Conservation (phyloP, 192 early-diverging fungal genomes). For the Entophlyctis luteolus region DNA sequence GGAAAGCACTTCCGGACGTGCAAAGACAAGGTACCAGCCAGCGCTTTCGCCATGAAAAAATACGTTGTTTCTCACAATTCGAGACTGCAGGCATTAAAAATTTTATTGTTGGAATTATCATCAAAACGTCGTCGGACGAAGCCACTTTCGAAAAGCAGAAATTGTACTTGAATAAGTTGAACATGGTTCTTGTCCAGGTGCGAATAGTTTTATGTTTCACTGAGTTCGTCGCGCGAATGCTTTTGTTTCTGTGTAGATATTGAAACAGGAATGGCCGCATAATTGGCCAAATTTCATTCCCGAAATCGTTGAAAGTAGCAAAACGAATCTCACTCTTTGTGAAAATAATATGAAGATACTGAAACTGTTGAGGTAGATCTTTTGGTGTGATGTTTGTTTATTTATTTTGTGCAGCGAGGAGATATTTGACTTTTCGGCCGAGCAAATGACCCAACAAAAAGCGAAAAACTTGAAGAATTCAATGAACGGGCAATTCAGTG, state of each 20-base stretch:
- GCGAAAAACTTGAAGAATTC: conserved; percentile 89
- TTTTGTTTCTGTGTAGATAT: no score
- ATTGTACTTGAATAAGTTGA: conserved; percentile 85
- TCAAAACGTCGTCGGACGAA: conserved; percentile 88
- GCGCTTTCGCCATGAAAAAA: neutral
- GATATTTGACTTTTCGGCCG: conserved; percentile 97
- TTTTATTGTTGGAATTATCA: conserved; percentile 88
- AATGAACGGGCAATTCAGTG: conserved; percentile 92
- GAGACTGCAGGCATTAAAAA: conserved; percentile 89
- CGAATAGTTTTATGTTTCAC: no score
- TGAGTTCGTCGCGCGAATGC: no score
- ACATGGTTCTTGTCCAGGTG: conserved; percentile 95
- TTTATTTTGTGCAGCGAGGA: conserved; percentile 76
- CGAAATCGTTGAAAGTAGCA: conserved; percentile 93
- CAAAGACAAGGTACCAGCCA: conserved; percentile 69
- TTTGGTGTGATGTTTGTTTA: neutral
- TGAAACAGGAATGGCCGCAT: conserved; percentile 99
- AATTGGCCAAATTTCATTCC: conserved; percentile 99
- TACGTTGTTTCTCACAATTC: neutral
- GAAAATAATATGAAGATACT: conserved; percentile 99
- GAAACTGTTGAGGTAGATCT: conserved; percentile 81
- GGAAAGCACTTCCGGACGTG: conserved; percentile 87
- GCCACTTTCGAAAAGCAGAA: conserved; percentile 68
- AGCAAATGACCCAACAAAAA: conserved; percentile 97
- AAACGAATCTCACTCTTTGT: conserved; percentile 85